These are phyloP conservation scores for Erodium trifolium DNA, from an alignment of 441 rosid species.

Conservation along the genomic window DNA sequence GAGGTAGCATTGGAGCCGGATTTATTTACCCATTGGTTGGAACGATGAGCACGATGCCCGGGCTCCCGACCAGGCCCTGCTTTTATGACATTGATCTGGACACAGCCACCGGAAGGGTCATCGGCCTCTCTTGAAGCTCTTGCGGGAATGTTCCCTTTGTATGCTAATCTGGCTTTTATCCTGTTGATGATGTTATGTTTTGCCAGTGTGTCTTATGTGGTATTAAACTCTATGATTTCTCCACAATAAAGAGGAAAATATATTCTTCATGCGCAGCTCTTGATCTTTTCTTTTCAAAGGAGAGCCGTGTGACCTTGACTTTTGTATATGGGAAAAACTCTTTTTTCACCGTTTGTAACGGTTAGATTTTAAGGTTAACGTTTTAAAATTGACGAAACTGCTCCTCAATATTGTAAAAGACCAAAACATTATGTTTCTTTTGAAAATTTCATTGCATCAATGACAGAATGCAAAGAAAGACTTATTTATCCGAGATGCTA, in stretches of 20 bases:
- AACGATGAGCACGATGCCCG: slow-evolving; percentile 96
- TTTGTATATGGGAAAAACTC: too few species aligned
- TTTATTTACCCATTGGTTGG: slow-evolving; percentile 92
- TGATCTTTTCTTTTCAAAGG: too few species aligned
- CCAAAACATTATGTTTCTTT: too few species aligned
- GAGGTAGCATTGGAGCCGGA: slow-evolving; percentile 93
- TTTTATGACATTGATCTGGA: slow-evolving; percentile 81
- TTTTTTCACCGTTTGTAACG: too few species aligned
- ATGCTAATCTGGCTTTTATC: neutral
- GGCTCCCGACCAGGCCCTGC: slow-evolving; percentile 94
- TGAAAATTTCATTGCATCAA: too few species aligned
- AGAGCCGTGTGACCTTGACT: too few species aligned
- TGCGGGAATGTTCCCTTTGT: neutral
- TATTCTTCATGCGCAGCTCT: neutral
- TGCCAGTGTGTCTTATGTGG: neutral
- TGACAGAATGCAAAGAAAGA: too few species aligned
- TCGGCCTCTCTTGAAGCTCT: slow-evolving; percentile 59
- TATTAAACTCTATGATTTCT: neutral
- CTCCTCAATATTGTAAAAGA: too few species aligned
- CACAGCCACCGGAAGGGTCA: slow-evolving; percentile 67
- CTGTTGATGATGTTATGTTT: neutral
- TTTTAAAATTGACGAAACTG: too few species aligned
- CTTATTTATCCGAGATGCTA: too few species aligned
- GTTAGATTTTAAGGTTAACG: too few species aligned
- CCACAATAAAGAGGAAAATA: neutral